These are phyloP conservation scores for Xanthoceras sorbifolium DNA, from an alignment of 345 rosid species.

Conservation along the genomic window DNA sequence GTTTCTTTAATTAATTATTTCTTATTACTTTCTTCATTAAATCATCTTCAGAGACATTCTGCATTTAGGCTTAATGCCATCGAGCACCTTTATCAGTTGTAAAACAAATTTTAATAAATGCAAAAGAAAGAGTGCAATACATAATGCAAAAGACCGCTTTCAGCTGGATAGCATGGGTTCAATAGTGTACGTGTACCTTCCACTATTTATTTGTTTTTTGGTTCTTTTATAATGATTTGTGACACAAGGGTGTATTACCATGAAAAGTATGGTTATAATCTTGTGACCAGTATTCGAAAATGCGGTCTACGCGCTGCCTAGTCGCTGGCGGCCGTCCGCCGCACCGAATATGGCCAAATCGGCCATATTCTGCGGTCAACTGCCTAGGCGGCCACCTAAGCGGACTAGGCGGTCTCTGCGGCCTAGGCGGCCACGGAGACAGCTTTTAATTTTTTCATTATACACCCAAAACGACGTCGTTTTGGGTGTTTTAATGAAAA, in stretches of 20 bases:
- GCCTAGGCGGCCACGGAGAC: too few species aligned
- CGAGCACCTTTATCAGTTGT: background rate
- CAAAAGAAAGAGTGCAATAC: background rate
- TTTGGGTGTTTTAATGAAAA: too few species aligned
- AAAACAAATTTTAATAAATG: background rate
- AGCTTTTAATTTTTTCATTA: too few species aligned
- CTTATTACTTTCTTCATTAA: conserved; percentile 6
- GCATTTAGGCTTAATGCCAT: conserved; percentile 4
- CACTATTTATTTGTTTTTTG: background rate
- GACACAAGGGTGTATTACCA: background rate
- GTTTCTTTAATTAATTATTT: conserved; percentile 33
- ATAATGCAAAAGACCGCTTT: conserved; percentile 3
- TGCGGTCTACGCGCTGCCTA: too few species aligned
- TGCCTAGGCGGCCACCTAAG: too few species aligned
- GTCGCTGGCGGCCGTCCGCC: too few species aligned
- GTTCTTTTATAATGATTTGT: background rate
- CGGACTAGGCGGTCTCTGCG: too few species aligned
- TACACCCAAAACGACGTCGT: too few species aligned
- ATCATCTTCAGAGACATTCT: background rate
- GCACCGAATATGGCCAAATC: too few species aligned
- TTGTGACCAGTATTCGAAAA: too few species aligned
- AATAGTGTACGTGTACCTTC: background rate
- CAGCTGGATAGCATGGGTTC: conserved; percentile 1
- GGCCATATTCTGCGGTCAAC: too few species aligned
- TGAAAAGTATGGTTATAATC: background rate